These are phyloP conservation scores for Antitrichia curtipendula DNA, from an alignment of 225 moss, liverwort and hornwort genomes.

Conservation along the genomic window DNA sequence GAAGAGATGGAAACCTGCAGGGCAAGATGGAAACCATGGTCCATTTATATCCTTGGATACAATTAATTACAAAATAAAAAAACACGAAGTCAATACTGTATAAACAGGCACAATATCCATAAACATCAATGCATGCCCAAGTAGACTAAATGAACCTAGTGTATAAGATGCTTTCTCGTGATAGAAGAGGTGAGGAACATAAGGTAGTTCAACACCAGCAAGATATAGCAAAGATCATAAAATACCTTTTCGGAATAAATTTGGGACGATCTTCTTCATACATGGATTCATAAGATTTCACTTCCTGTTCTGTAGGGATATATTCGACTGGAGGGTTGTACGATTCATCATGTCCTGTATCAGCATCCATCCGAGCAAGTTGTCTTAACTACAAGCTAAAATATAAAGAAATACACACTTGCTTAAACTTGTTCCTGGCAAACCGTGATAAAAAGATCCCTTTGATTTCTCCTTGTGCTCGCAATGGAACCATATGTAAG, in stretches of 20 bases:
- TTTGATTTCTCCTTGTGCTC: not conserved
- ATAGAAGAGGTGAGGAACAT: not conserved
- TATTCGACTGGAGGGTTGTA: conserved; percentile 82
- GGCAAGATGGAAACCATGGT: not conserved
- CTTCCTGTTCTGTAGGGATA: conserved; percentile 78
- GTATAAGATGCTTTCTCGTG: not conserved
- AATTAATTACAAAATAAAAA: not conserved
- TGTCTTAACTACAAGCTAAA: not conserved
- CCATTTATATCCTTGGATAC: not conserved
- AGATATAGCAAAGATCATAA: not conserved
- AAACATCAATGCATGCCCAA: not conserved
- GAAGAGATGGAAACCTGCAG: conserved; percentile 68
- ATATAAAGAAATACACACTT: not conserved
- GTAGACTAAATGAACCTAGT: not conserved
- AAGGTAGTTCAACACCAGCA: not conserved
- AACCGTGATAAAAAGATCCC: not conserved
- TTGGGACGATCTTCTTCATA: conserved; percentile 99
- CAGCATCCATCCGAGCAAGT: not conserved
- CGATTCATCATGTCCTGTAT: conserved; percentile 87
- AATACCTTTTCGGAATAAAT: conserved; percentile 69
- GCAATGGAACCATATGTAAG: not conserved
- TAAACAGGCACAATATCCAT: not conserved
- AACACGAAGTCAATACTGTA: not conserved
- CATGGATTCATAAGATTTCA: conserved; percentile 77
- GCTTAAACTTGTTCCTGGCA: not conserved